Evolutionary conservation across 2,329 filamentous ascomycete species (phyloP), one percentile per base, ranked within the genome.

Genomic region (Exophiala aquamarina): DNA sequence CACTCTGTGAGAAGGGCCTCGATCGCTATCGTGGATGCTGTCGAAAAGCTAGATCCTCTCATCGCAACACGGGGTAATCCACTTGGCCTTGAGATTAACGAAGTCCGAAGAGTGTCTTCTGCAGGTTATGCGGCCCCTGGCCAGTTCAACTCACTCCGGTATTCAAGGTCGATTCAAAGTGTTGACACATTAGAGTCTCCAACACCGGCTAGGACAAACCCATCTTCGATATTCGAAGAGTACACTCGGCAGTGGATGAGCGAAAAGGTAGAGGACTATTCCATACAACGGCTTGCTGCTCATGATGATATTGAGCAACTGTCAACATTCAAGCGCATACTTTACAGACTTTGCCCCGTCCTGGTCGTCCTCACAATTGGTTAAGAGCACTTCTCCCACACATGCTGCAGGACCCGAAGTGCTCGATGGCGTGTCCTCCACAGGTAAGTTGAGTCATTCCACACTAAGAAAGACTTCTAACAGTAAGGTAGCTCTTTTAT

Each of bases 361-460:
- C 29, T 53, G 5, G 41, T 50, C n/a, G 23, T 50, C 10, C n/a
- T 45, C 5, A 37, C 53, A 3, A 44, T n/a, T 63, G 61, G 60
- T 47, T 63, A 3, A 48, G 59, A 18, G 51, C 54, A 18, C 36
- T 62, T 19, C 10, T 58, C n/a, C 54, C 59, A n/a, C 56, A 60
- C 42, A 42, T 61, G 41, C 23, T 59, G 3, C 31, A 47, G 28
- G 54, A 60, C 33, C 35, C 54, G 8, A 52, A 52, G 18, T 43
- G 55, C 13, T 57, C 50, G 11, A 39, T 60, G 43, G 59, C 50
- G n/a, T 53, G 54, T 20, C 58, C 58, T 15, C 53, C 58, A 18
- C 58, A 61, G 45, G 64, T 44, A 41, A 23, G 35, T 37, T 10
- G 1, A n/a, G 20, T 31, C 13, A 31, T 10, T 19, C 14, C 2